These are phyloP conservation scores for Apiotrichum gamsii DNA, from an alignment of 1,284 basidiomycete species.

Conservation along the genomic window DNA sequence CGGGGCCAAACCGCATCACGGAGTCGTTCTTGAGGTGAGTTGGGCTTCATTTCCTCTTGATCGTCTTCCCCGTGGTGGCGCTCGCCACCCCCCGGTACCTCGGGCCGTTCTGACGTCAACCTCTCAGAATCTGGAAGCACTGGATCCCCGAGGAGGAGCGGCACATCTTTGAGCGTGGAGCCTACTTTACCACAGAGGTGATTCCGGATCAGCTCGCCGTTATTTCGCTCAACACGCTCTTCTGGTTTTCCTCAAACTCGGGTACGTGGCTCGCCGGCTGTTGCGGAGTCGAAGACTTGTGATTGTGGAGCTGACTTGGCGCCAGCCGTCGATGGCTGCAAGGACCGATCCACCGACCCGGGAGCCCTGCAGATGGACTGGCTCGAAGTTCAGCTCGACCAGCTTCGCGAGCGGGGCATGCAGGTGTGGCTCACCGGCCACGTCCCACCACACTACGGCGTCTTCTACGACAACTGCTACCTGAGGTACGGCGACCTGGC, in stretches of 20 bases:
- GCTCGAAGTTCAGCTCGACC: conserved; percentile 76
- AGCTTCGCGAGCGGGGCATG: conserved; percentile 67
- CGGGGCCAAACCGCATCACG: conserved; percentile 74
- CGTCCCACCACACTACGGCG: conserved; percentile 62
- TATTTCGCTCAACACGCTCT: conserved; percentile 84
- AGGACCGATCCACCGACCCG: conserved; percentile 58
- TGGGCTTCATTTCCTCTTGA: neutral
- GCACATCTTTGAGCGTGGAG: conserved; percentile 75
- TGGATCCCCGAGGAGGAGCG: conserved; percentile 77
- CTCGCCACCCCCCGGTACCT: neutral
- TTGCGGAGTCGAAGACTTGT: neutral
- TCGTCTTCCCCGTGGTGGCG: neutral
- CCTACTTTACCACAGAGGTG: conserved; percentile 77
- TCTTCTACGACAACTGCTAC: conserved; percentile 78
- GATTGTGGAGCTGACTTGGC: no score
- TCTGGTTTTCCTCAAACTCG: conserved; percentile 87
- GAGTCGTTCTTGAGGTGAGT: conserved; percentile 63
- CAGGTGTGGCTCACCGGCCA: conserved; percentile 59
- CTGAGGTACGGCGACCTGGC: conserved; percentile 75
- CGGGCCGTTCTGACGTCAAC: conserved; percentile 5
- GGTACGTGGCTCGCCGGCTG: conserved; percentile 49
- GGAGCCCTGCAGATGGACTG: conserved; percentile 82
- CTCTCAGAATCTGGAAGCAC: conserved; percentile 65
- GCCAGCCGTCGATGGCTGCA: conserved; percentile 56
- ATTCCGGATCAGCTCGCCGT: conserved; percentile 70